A percentile compares a stretch with the other conserved stretches of the same genome.
Evolutionary conservation across 2,329 filamentous ascomycete genomes (phyloP).

Genomic region (Diaporthe ampelina): DNA sequence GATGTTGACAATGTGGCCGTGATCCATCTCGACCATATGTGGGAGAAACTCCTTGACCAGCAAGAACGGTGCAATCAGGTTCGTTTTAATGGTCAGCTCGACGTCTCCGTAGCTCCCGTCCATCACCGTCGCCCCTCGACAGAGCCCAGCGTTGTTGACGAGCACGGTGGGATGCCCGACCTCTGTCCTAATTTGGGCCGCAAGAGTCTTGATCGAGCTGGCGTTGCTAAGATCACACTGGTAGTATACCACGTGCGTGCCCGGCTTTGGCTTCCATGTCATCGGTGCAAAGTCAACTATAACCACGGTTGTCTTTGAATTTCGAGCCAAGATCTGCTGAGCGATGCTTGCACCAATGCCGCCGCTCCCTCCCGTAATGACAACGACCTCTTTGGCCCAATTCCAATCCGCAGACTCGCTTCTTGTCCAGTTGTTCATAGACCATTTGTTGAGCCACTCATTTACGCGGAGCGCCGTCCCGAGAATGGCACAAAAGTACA

Average conservation of each 20-base stretch:
- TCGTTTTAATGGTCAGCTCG: conserved; percentile 54
- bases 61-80: conserved; percentile 72
- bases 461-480: neutral
- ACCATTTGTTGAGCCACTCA: conserved; percentile 6
- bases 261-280: conserved; percentile 46
- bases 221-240: conserved; percentile 56
- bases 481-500: neutral
- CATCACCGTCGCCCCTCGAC: conserved; percentile 47
- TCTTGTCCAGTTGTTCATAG: neutral
- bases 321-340: conserved; percentile 47
- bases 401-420: conserved; percentile 45
- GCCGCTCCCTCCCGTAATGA: conserved; percentile 60
- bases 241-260: conserved; percentile 49
- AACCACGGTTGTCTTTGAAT: conserved; percentile 48
- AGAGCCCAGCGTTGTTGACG: conserved; percentile 54
- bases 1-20: conserved; percentile 75
- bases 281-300: conserved; percentile 53
- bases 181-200: conserved; percentile 49
- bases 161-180: conserved; percentile 55
- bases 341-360: conserved; percentile 58
- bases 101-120: conserved; percentile 49
- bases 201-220: conserved; percentile 48
- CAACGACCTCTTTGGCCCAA: conserved; percentile 57
- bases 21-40: conserved; percentile 67
- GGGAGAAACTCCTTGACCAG: conserved; percentile 72